Conservation (phyloP, 2,329 filamentous ascomycete genomes). For the Aspergillus uvarum region DNA sequence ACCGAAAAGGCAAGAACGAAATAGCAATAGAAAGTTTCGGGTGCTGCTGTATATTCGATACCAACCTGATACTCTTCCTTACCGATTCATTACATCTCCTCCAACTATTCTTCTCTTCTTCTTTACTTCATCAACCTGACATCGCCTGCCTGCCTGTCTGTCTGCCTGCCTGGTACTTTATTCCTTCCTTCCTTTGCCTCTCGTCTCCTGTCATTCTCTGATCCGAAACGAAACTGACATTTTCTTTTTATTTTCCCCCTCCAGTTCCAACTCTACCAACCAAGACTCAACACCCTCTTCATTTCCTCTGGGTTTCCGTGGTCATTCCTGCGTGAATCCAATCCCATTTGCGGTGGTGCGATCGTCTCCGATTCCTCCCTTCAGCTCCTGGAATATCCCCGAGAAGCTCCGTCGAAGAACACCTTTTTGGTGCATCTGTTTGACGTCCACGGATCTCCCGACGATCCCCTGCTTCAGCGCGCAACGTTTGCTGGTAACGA, state of each 20-base stretch:
- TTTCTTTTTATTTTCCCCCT: background rate
- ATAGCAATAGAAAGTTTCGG: background rate
- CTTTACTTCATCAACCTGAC: background rate
- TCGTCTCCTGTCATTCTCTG: background rate
- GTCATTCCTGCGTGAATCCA: background rate
- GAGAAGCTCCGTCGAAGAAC: slow-evolving; percentile 9
- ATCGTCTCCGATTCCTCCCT: background rate
- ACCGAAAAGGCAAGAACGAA: background rate
- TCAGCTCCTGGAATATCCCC: slow-evolving; percentile 1
- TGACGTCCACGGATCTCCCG: slow-evolving; percentile 5
- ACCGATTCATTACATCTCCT: background rate
- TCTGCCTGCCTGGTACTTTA: background rate
- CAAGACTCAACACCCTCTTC: background rate
- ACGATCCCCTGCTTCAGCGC: background rate
- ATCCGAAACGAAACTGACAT: background rate
- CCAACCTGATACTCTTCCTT: background rate
- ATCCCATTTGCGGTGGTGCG: background rate
- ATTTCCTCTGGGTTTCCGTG: background rate
- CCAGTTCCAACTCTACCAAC: background rate
- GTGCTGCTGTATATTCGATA: background rate
- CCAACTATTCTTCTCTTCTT: background rate
- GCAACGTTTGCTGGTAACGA: background rate
- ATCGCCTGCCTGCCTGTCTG: background rate
- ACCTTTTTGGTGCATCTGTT: slow-evolving; percentile 1
- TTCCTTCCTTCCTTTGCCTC: slow-evolving; percentile 1